phyloP scores from a whole-genome alignment of 1,139 yeast species.

The Kodamaea suecica region DNA sequence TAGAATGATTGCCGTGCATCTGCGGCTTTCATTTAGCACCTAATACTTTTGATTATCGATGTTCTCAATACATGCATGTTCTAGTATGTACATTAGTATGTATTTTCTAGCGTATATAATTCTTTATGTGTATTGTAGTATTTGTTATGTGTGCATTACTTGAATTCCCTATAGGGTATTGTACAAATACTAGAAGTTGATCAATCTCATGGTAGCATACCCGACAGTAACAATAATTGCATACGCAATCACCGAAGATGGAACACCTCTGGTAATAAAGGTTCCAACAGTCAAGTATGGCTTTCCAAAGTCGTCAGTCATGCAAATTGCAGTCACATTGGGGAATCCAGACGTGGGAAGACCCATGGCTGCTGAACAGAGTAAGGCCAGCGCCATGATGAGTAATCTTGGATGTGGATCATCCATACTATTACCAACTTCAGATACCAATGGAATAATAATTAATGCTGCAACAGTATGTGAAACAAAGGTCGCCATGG shows the following conservation, averaged over 20 bases:
- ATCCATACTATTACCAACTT: conserved; percentile 58
- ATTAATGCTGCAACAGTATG: conserved; percentile 79
- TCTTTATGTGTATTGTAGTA: too few species aligned
- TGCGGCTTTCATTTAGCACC: too few species aligned
- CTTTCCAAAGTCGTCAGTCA: conserved; percentile 68
- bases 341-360: conserved; percentile 77
- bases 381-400: conserved; percentile 63
- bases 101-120: too few species aligned
- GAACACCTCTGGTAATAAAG: conserved; percentile 70
- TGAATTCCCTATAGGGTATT: too few species aligned
- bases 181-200: conserved; percentile 29
- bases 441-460: conserved; percentile 65
- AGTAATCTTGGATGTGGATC: conserved; percentile 58
- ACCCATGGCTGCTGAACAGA: conserved; percentile 77
- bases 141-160: background rate
- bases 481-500: conserved; percentile 71
- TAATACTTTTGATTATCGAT: too few species aligned
- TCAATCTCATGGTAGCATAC: conserved; percentile 58
- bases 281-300: conserved; percentile 64
- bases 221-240: conserved; percentile 60
- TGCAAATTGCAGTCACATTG: conserved; percentile 74
- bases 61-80: too few species aligned
- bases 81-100: too few species aligned
- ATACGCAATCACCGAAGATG: conserved; percentile 58
- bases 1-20: too few species aligned